Percentiles rank a stretch among this genome's conserved stretches.
Evolutionary conservation across 306 rosid species (phyloP).

Genomic region (Fragaria iinumae): DNA sequence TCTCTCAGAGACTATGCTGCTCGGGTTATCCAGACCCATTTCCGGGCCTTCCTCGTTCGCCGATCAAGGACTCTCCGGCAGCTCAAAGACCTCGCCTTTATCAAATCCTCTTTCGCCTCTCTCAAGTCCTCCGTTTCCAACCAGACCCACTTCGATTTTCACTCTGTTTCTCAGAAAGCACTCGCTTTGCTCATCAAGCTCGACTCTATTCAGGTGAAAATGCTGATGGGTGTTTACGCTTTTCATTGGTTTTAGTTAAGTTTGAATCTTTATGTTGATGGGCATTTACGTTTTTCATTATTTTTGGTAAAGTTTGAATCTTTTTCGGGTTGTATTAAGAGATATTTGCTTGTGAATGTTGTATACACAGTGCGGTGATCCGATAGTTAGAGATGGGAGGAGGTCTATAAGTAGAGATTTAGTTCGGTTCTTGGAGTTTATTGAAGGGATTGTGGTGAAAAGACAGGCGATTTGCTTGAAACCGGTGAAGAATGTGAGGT

Average conservation of each 20-base stretch:
- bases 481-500: conserved; percentile 33
- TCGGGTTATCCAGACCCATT: conserved; percentile 71
- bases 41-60: conserved; percentile 81
- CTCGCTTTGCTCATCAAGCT: conserved; percentile 68
- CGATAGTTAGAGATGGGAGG: conserved; percentile 66
- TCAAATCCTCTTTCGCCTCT: conserved; percentile 57
- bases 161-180: conserved; percentile 49
- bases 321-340: background rate
- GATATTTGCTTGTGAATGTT: background rate
- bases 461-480: conserved; percentile 36
- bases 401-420: conserved; percentile 62
- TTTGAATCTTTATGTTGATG: background rate
- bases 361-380: conserved; percentile 51
- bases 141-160: conserved; percentile 41
- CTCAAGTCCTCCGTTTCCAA: conserved; percentile 54
- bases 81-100: conserved; percentile 72
- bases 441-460: conserved; percentile 62
- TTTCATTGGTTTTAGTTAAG: background rate
- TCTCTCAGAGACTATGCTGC: conserved; percentile 76
- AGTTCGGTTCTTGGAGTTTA: conserved; percentile 58
- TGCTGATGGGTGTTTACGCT: background rate
- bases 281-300: background rate
- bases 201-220: conserved; percentile 69
- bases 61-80: conserved; percentile 77
- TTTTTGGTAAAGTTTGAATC: background rate